phyloP scores from a whole-genome alignment of 1,284 basidiomycete species.

The Naganishia liquefaciens region DNA sequence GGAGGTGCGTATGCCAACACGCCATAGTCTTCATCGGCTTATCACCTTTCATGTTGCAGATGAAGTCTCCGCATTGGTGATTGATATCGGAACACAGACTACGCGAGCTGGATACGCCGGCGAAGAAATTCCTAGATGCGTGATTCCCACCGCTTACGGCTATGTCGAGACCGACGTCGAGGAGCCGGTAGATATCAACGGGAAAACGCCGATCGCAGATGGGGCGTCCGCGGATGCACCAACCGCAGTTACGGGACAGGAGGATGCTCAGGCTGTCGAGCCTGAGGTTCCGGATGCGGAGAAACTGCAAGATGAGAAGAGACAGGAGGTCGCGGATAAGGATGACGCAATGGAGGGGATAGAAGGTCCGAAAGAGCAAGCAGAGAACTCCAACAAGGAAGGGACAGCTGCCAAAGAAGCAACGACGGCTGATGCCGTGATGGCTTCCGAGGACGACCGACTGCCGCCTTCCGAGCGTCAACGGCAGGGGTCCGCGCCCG shows the following conservation, averaged over 20 bases:
- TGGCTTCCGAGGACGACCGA: slow-evolving; percentile 4
- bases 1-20: slow-evolving; percentile 27
- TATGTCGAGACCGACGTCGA: slow-evolving; percentile 59
- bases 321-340: slow-evolving; percentile 5
- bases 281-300: background rate
- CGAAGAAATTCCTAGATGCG: slow-evolving; percentile 90
- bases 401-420: background rate
- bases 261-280: background rate
- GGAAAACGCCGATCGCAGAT: background rate
- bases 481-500: slow-evolving; percentile 48
- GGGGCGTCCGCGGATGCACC: slow-evolving; percentile 35
- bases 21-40: background rate
- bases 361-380: slow-evolving; percentile 2
- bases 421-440: background rate
- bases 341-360: slow-evolving; percentile 18
- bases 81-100: slow-evolving; percentile 89
- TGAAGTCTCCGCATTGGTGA: slow-evolving; percentile 83
- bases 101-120: slow-evolving; percentile 94
- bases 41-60: slow-evolving; percentile 39
- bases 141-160: slow-evolving; percentile 87
- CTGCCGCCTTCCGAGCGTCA: slow-evolving; percentile 55
- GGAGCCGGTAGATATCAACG: slow-evolving; percentile 3
- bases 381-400: background rate
- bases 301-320: slow-evolving; percentile 10
- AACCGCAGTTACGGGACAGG: slow-evolving; percentile 55